phyloP scores from a whole-genome alignment of 495 filamentous ascomycete species.

The Talaromyces trachyspermus region DNA sequence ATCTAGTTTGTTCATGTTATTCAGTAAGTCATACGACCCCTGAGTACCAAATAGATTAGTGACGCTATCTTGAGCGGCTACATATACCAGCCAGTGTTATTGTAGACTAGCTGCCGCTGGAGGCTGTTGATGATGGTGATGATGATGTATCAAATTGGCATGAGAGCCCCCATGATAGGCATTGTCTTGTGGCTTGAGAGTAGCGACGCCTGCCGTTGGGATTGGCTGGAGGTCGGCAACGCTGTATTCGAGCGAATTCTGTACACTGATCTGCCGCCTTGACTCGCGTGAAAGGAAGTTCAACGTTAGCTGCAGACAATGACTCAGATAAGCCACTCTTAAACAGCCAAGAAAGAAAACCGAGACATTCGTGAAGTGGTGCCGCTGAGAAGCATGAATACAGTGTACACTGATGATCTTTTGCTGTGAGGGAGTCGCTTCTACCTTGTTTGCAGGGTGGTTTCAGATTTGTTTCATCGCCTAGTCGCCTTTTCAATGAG shows the following conservation, averaged over 20 bases:
- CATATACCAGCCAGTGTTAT: slow-evolving; percentile 33
- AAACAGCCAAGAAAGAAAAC: not conserved
- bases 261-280: too few relatives aligned
- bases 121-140: slow-evolving; percentile 4
- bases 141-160: slow-evolving; percentile 21
- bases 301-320: too few relatives aligned
- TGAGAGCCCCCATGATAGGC: slow-evolving; percentile 32
- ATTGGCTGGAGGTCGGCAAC: too few relatives aligned
- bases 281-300: too few relatives aligned
- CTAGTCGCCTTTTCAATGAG: not conserved
- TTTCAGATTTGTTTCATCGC: not conserved
- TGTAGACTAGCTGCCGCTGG: slow-evolving; percentile 14
- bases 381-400: not conserved
- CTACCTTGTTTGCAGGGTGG: not conserved
- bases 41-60: slow-evolving; percentile 30
- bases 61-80: slow-evolving; percentile 29
- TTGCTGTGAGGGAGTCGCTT: not conserved
- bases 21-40: slow-evolving; percentile 30
- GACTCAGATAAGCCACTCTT: not conserved
- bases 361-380: not conserved
- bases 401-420: not conserved
- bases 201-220: slow-evolving; percentile 30
- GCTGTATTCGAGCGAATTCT: too few relatives aligned
- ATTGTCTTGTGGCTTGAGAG: slow-evolving; percentile 22
- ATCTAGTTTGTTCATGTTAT: slow-evolving; percentile 29